Conservation (phyloP, 2,329 filamentous ascomycete species). For the Didymella sp. region DNA sequence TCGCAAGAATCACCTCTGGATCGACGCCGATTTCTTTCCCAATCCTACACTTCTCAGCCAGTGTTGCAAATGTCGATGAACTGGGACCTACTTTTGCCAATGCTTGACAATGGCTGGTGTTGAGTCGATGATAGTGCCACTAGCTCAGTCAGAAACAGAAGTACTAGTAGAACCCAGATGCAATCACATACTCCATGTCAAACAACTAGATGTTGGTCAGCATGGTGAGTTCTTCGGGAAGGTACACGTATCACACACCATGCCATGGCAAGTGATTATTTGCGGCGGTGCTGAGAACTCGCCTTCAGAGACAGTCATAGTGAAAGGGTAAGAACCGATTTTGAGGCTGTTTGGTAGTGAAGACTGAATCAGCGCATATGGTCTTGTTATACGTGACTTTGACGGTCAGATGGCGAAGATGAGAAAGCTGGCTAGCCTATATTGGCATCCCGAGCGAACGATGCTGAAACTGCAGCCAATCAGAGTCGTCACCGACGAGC, state of each 20-base stretch:
- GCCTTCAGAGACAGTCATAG: constrained; percentile 43
- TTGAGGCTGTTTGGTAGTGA: background rate
- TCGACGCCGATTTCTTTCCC: constrained; percentile 84
- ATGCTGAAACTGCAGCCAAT: background rate
- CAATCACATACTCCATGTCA: constrained; percentile 43
- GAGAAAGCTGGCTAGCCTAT: constrained; percentile 7
- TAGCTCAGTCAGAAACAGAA: constrained; percentile 20
- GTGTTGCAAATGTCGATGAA: background rate
- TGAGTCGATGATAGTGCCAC: constrained; percentile 84
- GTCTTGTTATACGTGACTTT: constrained; percentile 4
- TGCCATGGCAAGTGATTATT: constrained; percentile 52
- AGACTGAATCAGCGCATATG: background rate
- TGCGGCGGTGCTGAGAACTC: constrained; percentile 53
- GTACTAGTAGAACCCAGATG: background rate
- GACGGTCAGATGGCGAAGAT: constrained; percentile 6
- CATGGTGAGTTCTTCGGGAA: background rate
- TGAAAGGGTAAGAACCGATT: background rate
- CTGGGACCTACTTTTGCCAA: constrained; percentile 69
- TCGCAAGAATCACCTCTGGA: constrained; percentile 83
- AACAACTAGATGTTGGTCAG: constrained; percentile 35
- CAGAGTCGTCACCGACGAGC: constrained; percentile 5
- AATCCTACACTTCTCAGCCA: constrained; percentile 59
- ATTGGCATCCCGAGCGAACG: constrained; percentile 11
- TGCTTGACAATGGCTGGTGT: constrained; percentile 79
- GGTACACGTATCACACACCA: constrained; percentile 42